Base-by-base conservation (phyloP, 768 basidiomycete genomes). In the Rubroboletus pulcherrimus region DNA sequence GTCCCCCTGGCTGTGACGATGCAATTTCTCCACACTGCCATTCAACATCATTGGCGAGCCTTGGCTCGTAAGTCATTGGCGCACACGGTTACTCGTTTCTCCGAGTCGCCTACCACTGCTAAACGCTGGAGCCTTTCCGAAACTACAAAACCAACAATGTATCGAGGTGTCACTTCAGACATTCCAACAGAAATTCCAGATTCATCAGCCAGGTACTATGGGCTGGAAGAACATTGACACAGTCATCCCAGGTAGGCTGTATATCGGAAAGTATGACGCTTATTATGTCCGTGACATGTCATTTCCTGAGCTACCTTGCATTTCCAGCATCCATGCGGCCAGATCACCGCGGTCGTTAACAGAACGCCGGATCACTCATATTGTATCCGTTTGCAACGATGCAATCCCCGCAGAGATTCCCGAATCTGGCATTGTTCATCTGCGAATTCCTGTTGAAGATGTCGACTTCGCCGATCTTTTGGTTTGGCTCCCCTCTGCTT, bases 341-440 rank as follows among this genome's bases (percentile, higher is more conserved):
- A 79, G 79, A 60, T 87, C 88, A 35, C 80, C 87, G 26, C 81
- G 87, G 66, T 81, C 84, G 52, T 76, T 90, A 70, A 78, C 82
- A 48, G 87, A 90, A 69, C 83, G 84, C 61, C 81, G 82, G 56
- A 86, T 92, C 57, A 89, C 87, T 6, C 90, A 92, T 71, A 83
- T 91, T 49, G 69, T 92, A 17, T 91, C 89, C 44, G 88, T 90
- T 51, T 91, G 90, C 64, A 69, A 74, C 35, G 90, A 92, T 52
- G 76, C 77, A 6, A 87, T 89, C 48, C 86, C 87, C 42, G 82
- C 85, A 45, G 87, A 89, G 60, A 68, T 81, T 29, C 84, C 86
- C 24, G 81, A 83, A 64, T 88, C 86, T 57, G 87, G 86, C 21
- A 78, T 87, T 49, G 71, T 70, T 45, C 90, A 91, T 69, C 74